A percentile compares a stretch with the other conserved stretches of the same genome.
Evolutionary conservation across 192 early-diverging fungal species (phyloP).

Genomic region (Podila epigama): DNA sequence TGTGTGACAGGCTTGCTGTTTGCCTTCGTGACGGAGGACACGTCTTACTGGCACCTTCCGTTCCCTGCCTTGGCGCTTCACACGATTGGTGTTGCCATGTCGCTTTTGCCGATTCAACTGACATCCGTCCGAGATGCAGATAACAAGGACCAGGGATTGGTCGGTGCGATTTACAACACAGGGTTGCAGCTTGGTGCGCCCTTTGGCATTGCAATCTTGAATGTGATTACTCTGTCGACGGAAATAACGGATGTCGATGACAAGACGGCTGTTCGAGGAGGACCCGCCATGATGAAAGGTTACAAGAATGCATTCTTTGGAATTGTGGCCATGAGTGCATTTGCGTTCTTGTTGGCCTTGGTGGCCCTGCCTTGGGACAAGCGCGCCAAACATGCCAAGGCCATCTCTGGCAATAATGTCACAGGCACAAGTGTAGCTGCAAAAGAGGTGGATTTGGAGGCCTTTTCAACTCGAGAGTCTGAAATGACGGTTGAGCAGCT

Average conservation of each 20-base stretch:
- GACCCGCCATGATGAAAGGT: slow-evolving; percentile 23
- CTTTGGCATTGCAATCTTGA: slow-evolving; percentile 46
- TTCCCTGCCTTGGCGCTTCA: slow-evolving; percentile 47
- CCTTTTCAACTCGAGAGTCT: no score
- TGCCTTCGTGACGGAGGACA: slow-evolving; percentile 20
- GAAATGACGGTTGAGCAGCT: neutral
- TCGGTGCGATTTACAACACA: slow-evolving; percentile 50
- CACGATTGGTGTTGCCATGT: slow-evolving; percentile 24
- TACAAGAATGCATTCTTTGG: slow-evolving; percentile 39
- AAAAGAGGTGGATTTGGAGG: no score
- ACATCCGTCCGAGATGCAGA: slow-evolving; percentile 43
- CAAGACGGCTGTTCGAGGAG: slow-evolving; percentile 1
- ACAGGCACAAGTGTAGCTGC: no score
- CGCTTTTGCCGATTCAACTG: slow-evolving; percentile 26
- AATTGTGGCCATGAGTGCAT: slow-evolving; percentile 25
- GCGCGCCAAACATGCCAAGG: neutral
- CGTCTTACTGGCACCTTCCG: slow-evolving; percentile 25
- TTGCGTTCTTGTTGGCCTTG: slow-evolving; percentile 10
- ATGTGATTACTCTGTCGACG: slow-evolving; percentile 38
- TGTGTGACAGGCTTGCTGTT: slow-evolving; percentile 26
- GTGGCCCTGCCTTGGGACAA: slow-evolving; percentile 26
- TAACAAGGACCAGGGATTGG: slow-evolving; percentile 39
- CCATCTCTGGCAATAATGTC: no score
- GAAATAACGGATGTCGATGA: slow-evolving; percentile 25
- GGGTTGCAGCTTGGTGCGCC: slow-evolving; percentile 46